Evolutionary conservation across 768 basidiomycete genomes (phyloP).

Genomic region (Boletus barrowsii): DNA sequence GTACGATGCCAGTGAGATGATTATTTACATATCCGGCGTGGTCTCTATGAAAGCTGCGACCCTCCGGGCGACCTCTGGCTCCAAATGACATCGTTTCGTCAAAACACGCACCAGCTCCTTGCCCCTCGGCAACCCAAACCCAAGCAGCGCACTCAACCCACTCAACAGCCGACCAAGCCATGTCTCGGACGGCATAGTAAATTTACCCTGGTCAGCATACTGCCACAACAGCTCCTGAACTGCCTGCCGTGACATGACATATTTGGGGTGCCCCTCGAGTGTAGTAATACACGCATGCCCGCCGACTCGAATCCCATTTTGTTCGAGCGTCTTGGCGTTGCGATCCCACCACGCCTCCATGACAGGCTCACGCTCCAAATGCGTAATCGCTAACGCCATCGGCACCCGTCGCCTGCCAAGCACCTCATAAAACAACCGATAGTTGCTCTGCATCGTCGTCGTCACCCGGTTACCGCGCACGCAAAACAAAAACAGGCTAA

Average conservation of each 20-base stretch:
- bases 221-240: conserved; percentile 21
- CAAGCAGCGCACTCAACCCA: conserved; percentile 17
- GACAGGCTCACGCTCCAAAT: conserved; percentile 32
- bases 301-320: conserved; percentile 15
- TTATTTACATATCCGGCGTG: conserved; percentile 1
- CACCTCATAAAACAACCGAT: conserved; percentile 37
- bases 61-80: conserved; percentile 22
- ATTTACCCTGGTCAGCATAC: conserved; percentile 25
- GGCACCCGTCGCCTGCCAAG: conserved; percentile 39
- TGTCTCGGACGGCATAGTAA: conserved; percentile 20
- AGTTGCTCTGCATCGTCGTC: conserved; percentile 29
- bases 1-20: too few species aligned
- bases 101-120: conserved; percentile 21
- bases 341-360: conserved; percentile 35
- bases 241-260: conserved; percentile 15
- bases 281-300: conserved; percentile 32
- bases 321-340: conserved; percentile 21
- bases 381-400: conserved; percentile 37
- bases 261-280: conserved; percentile 21
- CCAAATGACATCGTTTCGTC: conserved; percentile 24
- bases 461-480: conserved; percentile 31
- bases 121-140: conserved; percentile 16
- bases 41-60: conserved; percentile 24
- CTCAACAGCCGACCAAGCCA: conserved; percentile 21
- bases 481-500: conserved; percentile 33